Conservation (phyloP, 1,139 yeast genomes). For the Blastobotrys serpentis region DNA sequence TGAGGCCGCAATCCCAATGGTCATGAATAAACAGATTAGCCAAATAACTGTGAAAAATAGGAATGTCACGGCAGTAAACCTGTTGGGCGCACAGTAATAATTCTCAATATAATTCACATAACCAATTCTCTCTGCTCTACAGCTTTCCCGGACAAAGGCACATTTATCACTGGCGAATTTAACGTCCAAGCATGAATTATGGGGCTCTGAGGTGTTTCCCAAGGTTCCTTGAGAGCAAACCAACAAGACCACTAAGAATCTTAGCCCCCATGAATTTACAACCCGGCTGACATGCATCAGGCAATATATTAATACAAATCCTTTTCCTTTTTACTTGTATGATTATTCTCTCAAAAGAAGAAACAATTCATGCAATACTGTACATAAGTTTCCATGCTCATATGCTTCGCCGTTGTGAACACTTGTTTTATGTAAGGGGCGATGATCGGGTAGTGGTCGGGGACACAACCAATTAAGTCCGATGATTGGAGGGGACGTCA, state of each 20-base stretch:
- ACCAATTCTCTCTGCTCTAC: slow-evolving; percentile 34
- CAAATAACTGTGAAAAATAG: slow-evolving; percentile 27
- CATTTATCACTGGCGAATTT: slow-evolving; percentile 33
- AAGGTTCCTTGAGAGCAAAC: background rate
- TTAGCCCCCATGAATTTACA: background rate
- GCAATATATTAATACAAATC: background rate
- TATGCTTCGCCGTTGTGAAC: background rate
- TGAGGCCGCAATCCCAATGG: slow-evolving; percentile 72
- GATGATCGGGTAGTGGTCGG: no score
- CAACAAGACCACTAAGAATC: background rate
- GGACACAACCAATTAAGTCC: no score
- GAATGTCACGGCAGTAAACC: slow-evolving; percentile 11
- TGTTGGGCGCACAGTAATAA: slow-evolving; percentile 35
- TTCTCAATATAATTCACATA: slow-evolving; percentile 35
- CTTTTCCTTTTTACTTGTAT: background rate
- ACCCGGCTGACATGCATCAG: background rate
- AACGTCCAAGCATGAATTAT: slow-evolving; percentile 18
- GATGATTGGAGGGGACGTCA: no score
- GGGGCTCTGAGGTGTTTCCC: background rate
- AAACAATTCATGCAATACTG: background rate
- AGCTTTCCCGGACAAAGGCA: slow-evolving; percentile 34
- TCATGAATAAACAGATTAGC: slow-evolving; percentile 51
- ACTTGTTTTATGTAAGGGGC: background rate
- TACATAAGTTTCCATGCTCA: background rate
- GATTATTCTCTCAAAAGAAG: background rate